phyloP scores from a whole-genome alignment of 768 basidiomycete species.

The Lenzites betulinus region DNA sequence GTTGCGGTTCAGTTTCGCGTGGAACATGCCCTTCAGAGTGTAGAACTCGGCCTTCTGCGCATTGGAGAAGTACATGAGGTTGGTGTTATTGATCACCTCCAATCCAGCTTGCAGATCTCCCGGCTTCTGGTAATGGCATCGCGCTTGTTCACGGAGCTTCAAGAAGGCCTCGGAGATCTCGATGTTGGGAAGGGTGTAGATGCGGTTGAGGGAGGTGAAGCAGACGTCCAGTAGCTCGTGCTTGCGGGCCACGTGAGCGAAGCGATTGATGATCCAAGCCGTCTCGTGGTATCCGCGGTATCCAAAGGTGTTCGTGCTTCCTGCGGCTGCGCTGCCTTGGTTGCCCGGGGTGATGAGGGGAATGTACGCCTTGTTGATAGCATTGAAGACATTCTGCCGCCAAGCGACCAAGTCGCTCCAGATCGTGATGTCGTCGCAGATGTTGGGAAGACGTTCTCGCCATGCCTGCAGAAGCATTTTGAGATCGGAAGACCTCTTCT shows the following conservation, averaged over 20 bases:
- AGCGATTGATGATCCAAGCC: conserved; percentile 99
- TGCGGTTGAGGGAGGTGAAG: conserved; percentile 91
- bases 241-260: conserved; percentile 97
- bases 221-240: conserved; percentile 97
- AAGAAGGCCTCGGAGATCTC: conserved; percentile 99
- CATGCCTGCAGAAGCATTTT: conserved; percentile 97
- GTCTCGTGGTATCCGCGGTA: conserved; percentile 99
- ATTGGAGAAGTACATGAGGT: conserved; percentile 95
- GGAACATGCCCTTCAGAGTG: conserved; percentile 98
- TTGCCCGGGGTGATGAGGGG: conserved; percentile 70
- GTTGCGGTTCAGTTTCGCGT: conserved; percentile 78
- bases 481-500: conserved; percentile 92
- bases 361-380: conserved; percentile 95
- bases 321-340: conserved; percentile 52
- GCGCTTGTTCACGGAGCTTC: conserved; percentile 97
- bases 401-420: conserved; percentile 99
- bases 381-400: conserved; percentile 97
- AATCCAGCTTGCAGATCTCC: conserved; percentile 92
- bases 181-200: conserved; percentile 98
- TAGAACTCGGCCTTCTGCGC: conserved; percentile 98
- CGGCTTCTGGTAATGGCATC: conserved; percentile 95
- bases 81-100: conserved; percentile 99
- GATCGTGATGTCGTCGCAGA: conserved; percentile 95
- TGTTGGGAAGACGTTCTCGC: conserved; percentile 94
- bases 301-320: conserved; percentile 78